A percentile compares a stretch with the other conserved stretches of the same genome.
These are phyloP conservation scores for Umbelopsis vinacea DNA, from an alignment of 192 early-diverging fungal genomes.

Conservation along the genomic window DNA sequence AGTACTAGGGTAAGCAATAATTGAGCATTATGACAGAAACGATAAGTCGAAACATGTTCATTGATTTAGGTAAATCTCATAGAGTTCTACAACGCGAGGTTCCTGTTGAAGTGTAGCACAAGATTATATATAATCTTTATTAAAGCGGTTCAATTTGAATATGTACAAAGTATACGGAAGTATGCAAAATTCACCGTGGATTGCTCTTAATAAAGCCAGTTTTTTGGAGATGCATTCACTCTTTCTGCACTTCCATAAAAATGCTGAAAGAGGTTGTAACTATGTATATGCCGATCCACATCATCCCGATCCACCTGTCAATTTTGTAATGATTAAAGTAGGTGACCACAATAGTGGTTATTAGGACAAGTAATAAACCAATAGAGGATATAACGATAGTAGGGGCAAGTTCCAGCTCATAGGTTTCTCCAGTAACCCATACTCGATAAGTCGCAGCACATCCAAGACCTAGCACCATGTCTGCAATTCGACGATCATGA, in stretches of 20 bases:
- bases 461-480: constrained; percentile 84
- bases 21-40: too few relatives aligned
- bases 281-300: constrained; percentile 60
- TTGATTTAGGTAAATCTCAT: too few relatives aligned
- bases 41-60: too few relatives aligned
- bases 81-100: too few relatives aligned
- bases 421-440: constrained; percentile 50
- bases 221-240: not conserved
- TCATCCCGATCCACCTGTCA: constrained; percentile 58
- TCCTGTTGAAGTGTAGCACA: too few relatives aligned
- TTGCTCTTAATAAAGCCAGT: not conserved
- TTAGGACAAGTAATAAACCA: constrained; percentile 66
- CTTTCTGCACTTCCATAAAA: constrained; percentile 51
- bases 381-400: constrained; percentile 70
- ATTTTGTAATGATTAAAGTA: constrained; percentile 64
- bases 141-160: too few relatives aligned
- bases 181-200: not conserved
- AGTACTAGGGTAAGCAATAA: too few relatives aligned
- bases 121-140: too few relatives aligned
- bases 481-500: constrained; percentile 36
- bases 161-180: too few relatives aligned
- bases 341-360: constrained; percentile 59
- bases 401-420: constrained; percentile 61
- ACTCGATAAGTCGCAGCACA: constrained; percentile 65
- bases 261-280: constrained; percentile 65